Evolutionary conservation across 2,329 filamentous ascomycete genomes (phyloP).

Genomic region (Aureobasidium sp.): DNA sequence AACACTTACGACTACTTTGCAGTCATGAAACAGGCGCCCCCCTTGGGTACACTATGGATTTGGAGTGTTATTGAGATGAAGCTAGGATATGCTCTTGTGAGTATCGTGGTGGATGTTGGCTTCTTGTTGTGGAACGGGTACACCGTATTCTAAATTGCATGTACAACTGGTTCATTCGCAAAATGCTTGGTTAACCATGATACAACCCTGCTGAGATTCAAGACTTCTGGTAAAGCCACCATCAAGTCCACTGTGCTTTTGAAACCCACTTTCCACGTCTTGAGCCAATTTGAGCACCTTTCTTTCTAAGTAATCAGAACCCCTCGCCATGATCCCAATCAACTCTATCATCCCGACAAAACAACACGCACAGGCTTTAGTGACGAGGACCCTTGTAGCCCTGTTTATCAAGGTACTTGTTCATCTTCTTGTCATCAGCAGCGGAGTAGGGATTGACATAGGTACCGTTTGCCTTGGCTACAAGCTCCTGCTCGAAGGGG

Average conservation of each 20-base stretch:
- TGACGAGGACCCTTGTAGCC: background rate
- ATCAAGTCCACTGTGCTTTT: too few species aligned
- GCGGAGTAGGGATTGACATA: background rate
- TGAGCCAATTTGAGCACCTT: too few species aligned
- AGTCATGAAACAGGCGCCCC: constrained; percentile 87
- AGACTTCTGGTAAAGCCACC: too few species aligned
- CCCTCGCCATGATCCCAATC: too few species aligned
- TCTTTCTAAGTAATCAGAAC: too few species aligned
- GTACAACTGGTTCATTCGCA: too few species aligned
- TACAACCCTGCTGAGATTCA: too few species aligned
- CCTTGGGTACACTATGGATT: constrained; percentile 82
- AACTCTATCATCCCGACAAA: background rate
- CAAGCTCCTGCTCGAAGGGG: background rate
- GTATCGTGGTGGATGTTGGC: constrained; percentile 40
- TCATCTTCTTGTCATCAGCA: background rate
- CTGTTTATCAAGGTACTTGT: background rate
- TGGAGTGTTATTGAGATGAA: constrained; percentile 88
- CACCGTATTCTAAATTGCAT: constrained; percentile 30
- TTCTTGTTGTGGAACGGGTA: constrained; percentile 51
- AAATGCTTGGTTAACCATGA: too few species aligned
- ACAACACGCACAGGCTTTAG: background rate
- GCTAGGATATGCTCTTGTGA: constrained; percentile 55
- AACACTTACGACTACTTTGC: constrained; percentile 76
- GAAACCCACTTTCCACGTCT: too few species aligned
- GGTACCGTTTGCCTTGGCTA: background rate